Percentiles rank a stretch among this genome's conserved stretches.
These are phyloP conservation scores for Tuctoria greenei DNA, from an alignment of 176 grass and related monocot species.

Conservation along the genomic window DNA sequence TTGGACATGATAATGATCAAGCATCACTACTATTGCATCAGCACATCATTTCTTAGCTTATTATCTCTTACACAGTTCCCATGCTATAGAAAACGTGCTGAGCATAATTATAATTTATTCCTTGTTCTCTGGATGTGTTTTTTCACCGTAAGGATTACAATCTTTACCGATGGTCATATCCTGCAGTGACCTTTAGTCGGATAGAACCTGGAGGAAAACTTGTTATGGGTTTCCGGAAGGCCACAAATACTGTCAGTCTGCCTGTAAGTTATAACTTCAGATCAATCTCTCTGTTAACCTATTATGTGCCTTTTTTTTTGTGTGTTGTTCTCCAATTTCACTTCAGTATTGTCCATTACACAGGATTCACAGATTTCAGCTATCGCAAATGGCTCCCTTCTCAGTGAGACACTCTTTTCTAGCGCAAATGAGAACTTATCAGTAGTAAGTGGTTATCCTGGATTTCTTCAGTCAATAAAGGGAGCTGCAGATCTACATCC, in stretches of 20 bases:
- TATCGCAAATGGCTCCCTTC: slow-evolving; percentile 84
- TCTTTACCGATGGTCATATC: slow-evolving; percentile 15
- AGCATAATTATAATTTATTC: slow-evolving; percentile 1
- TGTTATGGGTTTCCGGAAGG: slow-evolving; percentile 98
- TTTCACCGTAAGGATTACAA: slow-evolving; percentile 27
- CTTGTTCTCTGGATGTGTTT: slow-evolving; percentile 17
- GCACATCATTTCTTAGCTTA: slow-evolving; percentile 6
- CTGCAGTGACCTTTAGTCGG: slow-evolving; percentile 93
- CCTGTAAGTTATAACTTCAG: slow-evolving; percentile 55
- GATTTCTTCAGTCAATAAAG: slow-evolving; percentile 78
- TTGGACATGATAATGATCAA: not conserved
- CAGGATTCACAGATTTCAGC: slow-evolving; percentile 99
- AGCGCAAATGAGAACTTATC: slow-evolving; percentile 64
- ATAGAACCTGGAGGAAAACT: slow-evolving; percentile 99
- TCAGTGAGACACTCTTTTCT: slow-evolving; percentile 71
- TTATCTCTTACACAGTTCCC: slow-evolving; percentile 24
- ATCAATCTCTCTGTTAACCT: slow-evolving; percentile 9
- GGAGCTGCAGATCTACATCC: slow-evolving; percentile 61
- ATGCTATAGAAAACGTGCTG: not conserved
- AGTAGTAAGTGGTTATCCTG: slow-evolving; percentile 77
- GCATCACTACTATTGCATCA: slow-evolving; percentile 13
- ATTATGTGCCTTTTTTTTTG: slow-evolving; percentile 30
- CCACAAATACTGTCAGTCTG: slow-evolving; percentile 81
- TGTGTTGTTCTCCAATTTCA: not conserved
- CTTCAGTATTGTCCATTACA: slow-evolving; percentile 32